Evolutionary conservation across 768 basidiomycete species (phyloP).

Genomic region (Obba rivulosa): DNA sequence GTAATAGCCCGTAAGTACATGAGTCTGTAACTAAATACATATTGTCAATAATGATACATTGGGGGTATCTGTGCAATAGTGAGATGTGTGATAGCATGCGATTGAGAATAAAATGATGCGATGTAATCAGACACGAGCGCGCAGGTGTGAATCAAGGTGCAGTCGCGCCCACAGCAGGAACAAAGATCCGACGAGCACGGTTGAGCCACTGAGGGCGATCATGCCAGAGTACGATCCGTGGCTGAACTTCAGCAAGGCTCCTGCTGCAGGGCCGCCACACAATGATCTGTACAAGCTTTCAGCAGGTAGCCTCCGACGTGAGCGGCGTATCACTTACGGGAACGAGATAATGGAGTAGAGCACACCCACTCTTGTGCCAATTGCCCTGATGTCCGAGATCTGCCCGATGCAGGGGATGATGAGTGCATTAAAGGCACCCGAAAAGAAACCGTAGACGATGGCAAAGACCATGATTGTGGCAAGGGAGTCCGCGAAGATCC

Average conservation of each 20-base stretch:
- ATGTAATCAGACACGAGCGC: slow-evolving; percentile 5
- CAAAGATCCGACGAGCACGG: slow-evolving; percentile 53
- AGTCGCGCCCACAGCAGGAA: slow-evolving; percentile 42
- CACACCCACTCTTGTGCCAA: slow-evolving; percentile 60
- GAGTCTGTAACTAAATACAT: no score
- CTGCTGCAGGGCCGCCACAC: slow-evolving; percentile 60
- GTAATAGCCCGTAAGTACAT: no score
- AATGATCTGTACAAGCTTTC: slow-evolving; percentile 39
- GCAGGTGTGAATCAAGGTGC: background rate
- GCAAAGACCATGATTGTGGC: slow-evolving; percentile 46
- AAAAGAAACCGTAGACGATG: slow-evolving; percentile 55
- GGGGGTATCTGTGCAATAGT: no score
- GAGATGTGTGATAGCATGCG: no score
- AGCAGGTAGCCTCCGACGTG: background rate
- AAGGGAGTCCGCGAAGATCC: slow-evolving; percentile 43
- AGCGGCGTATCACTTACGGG: slow-evolving; percentile 48
- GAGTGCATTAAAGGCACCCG: slow-evolving; percentile 64
- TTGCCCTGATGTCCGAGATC: slow-evolving; percentile 52
- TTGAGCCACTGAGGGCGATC: slow-evolving; percentile 56
- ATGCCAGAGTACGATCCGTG: slow-evolving; percentile 44
- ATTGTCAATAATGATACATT: no score
- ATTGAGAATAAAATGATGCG: background rate
- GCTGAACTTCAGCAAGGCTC: slow-evolving; percentile 42
- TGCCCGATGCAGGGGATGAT: slow-evolving; percentile 64
- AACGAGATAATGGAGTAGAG: slow-evolving; percentile 62